Evolutionary conservation across 2,329 filamentous ascomycete genomes (phyloP), one percentile per base, ranked within the genome.

Genomic region (Pyrenochaeta sp.): DNA sequence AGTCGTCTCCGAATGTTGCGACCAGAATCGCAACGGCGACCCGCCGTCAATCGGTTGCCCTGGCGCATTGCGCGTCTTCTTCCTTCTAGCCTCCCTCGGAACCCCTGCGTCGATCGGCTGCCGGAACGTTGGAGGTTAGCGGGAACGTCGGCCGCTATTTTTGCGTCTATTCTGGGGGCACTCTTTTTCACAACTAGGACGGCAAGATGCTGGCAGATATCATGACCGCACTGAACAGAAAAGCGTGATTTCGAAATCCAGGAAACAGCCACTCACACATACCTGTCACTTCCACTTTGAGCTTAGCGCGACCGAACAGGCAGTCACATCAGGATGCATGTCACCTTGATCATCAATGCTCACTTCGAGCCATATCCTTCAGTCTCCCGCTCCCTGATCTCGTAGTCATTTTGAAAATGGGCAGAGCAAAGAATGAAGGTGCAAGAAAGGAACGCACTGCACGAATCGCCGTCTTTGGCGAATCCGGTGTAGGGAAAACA

Each of bases 401-500:
- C 27, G 7, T 19, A 22, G 2, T 32, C 19, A 39, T 4, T 36
- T 36, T 13, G 28, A 39, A 39, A 39, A 39, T 39, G 36, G 36
- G 36, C 4, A 39, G 8, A 19, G 3, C 36, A 19, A 13, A 44
- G 5, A 44, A 44, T 5, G 19, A 19, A 19, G 19, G 19, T 19
- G 19, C 19, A 19, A 19, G 19, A 19, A 19, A 19, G 19, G 25
- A 44, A 15, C 28, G 12, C 12, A n/a, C 22, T 2, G 42, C 42
- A 13, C 13, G 25, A 7, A 27, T 72, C 15, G 58, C 66, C 9
- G 55, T 74, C 15, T 53, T 74, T 13, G 71, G 70, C 13, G 67
- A 69, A 47, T 48, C 57, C 1, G 54, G 50, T 19, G 66, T 70
- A 1, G 70, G 71, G 19, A 73, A 74, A 45, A 71, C 71, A 44